Conservation (phyloP, 192 early-diverging fungal genomes). For the Gryganskiella cystojenkinii region DNA sequence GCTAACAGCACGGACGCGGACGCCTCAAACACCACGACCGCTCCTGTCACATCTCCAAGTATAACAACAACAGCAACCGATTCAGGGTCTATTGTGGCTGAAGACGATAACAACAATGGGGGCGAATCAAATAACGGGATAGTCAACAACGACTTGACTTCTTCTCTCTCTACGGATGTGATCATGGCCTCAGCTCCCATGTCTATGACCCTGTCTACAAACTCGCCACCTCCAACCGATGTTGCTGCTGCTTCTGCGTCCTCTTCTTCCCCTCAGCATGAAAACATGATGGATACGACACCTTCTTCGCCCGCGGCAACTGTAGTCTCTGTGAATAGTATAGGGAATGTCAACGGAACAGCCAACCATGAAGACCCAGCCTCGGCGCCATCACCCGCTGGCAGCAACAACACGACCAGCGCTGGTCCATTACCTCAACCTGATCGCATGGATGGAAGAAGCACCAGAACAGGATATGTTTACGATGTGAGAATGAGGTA, state of each 20-base stretch:
- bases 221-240: background rate
- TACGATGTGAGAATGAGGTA: conserved; percentile 53
- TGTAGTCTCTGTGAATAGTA: too few relatives aligned
- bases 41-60: too few relatives aligned
- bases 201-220: background rate
- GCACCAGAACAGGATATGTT: conserved; percentile 48
- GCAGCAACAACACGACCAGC: background rate
- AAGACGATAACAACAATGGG: too few relatives aligned
- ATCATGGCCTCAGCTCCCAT: background rate
- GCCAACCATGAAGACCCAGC: background rate
- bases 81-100: too few relatives aligned
- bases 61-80: too few relatives aligned
- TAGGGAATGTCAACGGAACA: background rate
- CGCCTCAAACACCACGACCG: too few relatives aligned
- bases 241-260: background rate
- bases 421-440: conserved; percentile 21
- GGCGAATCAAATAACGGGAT: too few relatives aligned
- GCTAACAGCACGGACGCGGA: too few relatives aligned
- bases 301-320: conserved; percentile 2
- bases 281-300: background rate
- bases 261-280: background rate
- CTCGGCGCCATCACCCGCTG: background rate
- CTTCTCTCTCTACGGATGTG: background rate
- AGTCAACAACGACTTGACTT: too few relatives aligned
- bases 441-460: conserved; percentile 28